Base-by-base conservation (phyloP, 768 basidiomycete species). In the Boletus sensibilis region DNA sequence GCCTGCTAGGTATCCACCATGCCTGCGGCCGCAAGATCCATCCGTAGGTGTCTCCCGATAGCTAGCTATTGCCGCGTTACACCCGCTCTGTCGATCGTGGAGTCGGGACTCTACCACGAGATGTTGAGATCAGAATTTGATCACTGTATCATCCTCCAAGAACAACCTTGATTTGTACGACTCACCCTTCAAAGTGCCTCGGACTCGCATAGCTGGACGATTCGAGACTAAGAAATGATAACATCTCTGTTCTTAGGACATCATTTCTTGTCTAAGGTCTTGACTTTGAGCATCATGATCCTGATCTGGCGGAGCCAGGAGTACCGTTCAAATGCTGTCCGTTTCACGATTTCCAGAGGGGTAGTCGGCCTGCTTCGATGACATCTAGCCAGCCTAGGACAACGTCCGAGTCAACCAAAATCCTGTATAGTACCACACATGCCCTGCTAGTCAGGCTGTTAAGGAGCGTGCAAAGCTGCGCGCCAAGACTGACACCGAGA, bases 401-500 rank as follows among this genome's bases (percentile, higher is more conserved):
- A 35, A 43, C n/a, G 41, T 42, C 23, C 11, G 23, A 10, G 29
- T 14, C 31, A 21, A 14, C 43, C 41, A 43, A 33, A 39, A 40
- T 39, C 38, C 46, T 29, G 34, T 20, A 45, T 11, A 11, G 37
- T 14, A n/a, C 52, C 25, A 31, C 41, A 44, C 53, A 53, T 63
- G 57, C 16, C 27, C 33, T 34, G 25, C 20, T 20, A 16, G 42
- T 35, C 43, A 44, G 38, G 52, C 44, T 51, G 37, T 38, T 45
- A 51, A 52, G 52, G 48, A 50, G 37, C 13, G 12, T 43, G 9
- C 39, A 42, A 47, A 13, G 39, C 47, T 55, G 45, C 51, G n/a
- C 39, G 46, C 18, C 46, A 21, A 59, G 62, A 68, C 56, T 59
- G 54, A 56, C 56, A 50, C 59, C 50, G 52, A 53, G 65, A 67